A percentile compares a stretch with the other conserved stretches of the same genome.
phyloP scores from a whole-genome alignment of 208 protist species.

The Zelonia costaricensis region DNA sequence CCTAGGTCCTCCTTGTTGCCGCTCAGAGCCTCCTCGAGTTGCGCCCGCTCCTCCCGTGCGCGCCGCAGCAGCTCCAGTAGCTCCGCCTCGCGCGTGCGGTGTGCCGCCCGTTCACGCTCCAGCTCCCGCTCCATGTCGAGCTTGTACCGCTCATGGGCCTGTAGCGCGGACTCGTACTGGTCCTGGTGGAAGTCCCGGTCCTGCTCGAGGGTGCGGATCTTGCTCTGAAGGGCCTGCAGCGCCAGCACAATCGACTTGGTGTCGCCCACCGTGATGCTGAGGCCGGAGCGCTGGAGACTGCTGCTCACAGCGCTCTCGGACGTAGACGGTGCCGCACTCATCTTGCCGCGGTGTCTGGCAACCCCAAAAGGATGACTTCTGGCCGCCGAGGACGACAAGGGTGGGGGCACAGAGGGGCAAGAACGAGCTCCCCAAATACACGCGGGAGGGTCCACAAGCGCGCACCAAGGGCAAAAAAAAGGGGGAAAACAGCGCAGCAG shows the following conservation, averaged over 20 bases:
- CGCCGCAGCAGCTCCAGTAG: slow-evolving; percentile 73
- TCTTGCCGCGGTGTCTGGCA: too few species aligned
- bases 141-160: slow-evolving; percentile 88
- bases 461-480: too few species aligned
- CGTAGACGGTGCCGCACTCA: slow-evolving; percentile 13
- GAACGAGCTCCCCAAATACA: too few species aligned
- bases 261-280: slow-evolving; percentile 89
- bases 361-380: too few species aligned
- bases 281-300: slow-evolving; percentile 82
- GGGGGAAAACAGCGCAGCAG: too few species aligned
- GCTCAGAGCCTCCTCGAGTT: slow-evolving; percentile 54
- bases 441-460: too few species aligned
- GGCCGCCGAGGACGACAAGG: too few species aligned
- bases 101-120: slow-evolving; percentile 74
- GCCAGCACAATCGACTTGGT: slow-evolving; percentile 92
- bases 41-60: slow-evolving; percentile 63
- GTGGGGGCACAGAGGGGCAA: too few species aligned
- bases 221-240: slow-evolving; percentile 85
- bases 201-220: slow-evolving; percentile 85
- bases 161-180: slow-evolving; percentile 79
- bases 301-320: slow-evolving; percentile 58
- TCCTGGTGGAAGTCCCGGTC: slow-evolving; percentile 90
- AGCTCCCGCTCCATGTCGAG: slow-evolving; percentile 82
- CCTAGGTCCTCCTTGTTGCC: slow-evolving; percentile 54
- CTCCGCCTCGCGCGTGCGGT: slow-evolving; percentile 76